Base-by-base conservation (phyloP, 805 yeast species). In the Candida gorgasii region DNA sequence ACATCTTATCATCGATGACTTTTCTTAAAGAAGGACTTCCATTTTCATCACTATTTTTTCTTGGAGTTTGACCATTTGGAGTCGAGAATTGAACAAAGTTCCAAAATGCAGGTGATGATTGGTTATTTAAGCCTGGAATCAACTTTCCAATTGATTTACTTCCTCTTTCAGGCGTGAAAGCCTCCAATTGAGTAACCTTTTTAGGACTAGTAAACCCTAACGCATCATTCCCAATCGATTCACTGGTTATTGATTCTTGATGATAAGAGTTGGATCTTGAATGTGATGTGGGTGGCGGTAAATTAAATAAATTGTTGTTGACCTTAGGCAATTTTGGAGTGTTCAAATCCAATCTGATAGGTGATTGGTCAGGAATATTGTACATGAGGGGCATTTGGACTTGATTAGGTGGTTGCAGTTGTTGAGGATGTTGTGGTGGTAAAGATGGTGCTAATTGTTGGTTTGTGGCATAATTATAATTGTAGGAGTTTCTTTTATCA, bases 101-200 rank as follows among this genome's bases (percentile, higher is more conserved):
- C 97, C 97, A 88, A 45, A 90, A 78, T 13, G 96, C 97, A 1
- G 98, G 98, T 1, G 96, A 87, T 22, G 84, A 78, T 66, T 63
- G 78, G 65, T 67, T 62, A 65, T 67, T 55, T 59, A 72, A 41
- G 8, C 65, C 61, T 14, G 62, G 58, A 8, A 53, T 46, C 4
- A 56, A 43, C 36, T 58, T 63, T 2, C 37, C 37, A 23, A 48
- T 48, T 1, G 62, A 46, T 44, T 65, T 67, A 9, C 65, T 57
- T 4, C 75, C 74, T 13, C 75, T 50, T 42, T 69, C 75, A 0
- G 75, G 75, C 0, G 75, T 69, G 49, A 66, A 69, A 5, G 73
- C 73, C 51, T 69, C 73, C 26, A 69, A 52, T 2, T 71, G 69
- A 9, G 66, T 57, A 32, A 69, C 59, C 46, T 69, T 69, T 51